Evolutionary conservation across 202 grass and related monocot species (phyloP), one percentile per base, ranked within the genome.

Genomic region (Digitaria exilis): DNA sequence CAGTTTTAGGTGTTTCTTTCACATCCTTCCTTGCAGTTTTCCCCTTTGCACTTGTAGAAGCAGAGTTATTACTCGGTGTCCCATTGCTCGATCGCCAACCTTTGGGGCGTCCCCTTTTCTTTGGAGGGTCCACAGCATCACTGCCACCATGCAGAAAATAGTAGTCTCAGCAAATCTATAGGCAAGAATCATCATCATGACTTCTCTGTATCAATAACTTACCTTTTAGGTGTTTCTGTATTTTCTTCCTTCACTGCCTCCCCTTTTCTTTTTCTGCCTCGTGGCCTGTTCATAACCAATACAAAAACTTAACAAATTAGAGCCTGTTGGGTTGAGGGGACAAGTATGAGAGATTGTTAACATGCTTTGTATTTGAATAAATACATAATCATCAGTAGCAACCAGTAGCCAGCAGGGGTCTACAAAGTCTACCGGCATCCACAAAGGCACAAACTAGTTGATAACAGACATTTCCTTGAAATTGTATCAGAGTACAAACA

Each of bases 51-150:
- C 80, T 87, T 48, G 88, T 26, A 80, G 75, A 87, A 57, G 62
- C 42, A 52, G 87, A 65, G 58, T 54, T 73, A 32, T 73, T 85
- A 31, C 58, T 79, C 0, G 84, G 73, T 73, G 73, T 85, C 4
- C 71, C 58, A 48, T 76, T 79, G 69, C 65, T 86, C 10, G 79
- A 46, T 43, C 72, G 65, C 29, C 34, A 37, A 68, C 87, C 85
- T 84, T 90, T 92, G 6, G 92, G 85, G 34, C 89, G 85, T 30
- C 92, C 89, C 65, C 83, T 92, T 60, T 75, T 86, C 56, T 85
- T 86, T 75, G 69, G 81, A 73, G 60, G 39, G 55, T 87, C 84
- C 57, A n/a, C 60, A 62, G 64, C 73, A 61, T 80, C 78, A 55
- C 86, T 89, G 87, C 26, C 32, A 76, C 46, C 31, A 80, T 79